phyloP scores from a whole-genome alignment of 306 rosid genomes.

The Dalbergia cultrata region DNA sequence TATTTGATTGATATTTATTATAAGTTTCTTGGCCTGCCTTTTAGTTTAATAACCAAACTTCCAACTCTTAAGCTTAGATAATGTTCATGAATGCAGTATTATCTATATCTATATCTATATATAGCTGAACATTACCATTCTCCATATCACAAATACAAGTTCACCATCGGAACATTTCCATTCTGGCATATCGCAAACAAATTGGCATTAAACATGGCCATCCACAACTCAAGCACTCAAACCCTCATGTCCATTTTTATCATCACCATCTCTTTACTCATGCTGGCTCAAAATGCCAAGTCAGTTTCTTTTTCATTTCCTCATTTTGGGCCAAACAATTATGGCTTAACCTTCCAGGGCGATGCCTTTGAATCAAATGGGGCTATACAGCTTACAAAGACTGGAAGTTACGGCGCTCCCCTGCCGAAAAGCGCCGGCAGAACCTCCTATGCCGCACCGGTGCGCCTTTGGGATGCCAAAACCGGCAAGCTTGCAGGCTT shows the following conservation, averaged over 20 bases:
- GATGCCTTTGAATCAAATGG: slow-evolving; percentile 13
- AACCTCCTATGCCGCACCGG: slow-evolving; percentile 45
- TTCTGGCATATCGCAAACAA: too few species aligned
- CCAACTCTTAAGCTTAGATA: too few species aligned
- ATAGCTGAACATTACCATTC: too few species aligned
- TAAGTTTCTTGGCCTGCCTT: too few species aligned
- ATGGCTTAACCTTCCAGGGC: slow-evolving; percentile 35
- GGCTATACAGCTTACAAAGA: slow-evolving; percentile 12
- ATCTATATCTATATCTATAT: too few species aligned
- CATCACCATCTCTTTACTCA: not conserved
- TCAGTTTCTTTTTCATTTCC: not conserved
- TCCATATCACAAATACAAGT: not conserved
- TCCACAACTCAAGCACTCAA: not conserved
- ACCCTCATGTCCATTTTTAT: not conserved
- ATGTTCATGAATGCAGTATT: too few species aligned
- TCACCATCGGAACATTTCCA: too few species aligned
- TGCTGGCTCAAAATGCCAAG: not conserved
- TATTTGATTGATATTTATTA: not conserved
- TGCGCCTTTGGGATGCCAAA: slow-evolving; percentile 53
- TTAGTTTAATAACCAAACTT: too few species aligned
- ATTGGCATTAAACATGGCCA: too few species aligned
- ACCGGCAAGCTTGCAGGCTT: slow-evolving; percentile 7
- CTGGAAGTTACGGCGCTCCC: not conserved
- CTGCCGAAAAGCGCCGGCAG: slow-evolving; percentile 41
- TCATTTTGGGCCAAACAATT: not conserved